phyloP scores from a whole-genome alignment of 2,329 filamentous ascomycete species.

The Chrysoporthe austroafricana region DNA sequence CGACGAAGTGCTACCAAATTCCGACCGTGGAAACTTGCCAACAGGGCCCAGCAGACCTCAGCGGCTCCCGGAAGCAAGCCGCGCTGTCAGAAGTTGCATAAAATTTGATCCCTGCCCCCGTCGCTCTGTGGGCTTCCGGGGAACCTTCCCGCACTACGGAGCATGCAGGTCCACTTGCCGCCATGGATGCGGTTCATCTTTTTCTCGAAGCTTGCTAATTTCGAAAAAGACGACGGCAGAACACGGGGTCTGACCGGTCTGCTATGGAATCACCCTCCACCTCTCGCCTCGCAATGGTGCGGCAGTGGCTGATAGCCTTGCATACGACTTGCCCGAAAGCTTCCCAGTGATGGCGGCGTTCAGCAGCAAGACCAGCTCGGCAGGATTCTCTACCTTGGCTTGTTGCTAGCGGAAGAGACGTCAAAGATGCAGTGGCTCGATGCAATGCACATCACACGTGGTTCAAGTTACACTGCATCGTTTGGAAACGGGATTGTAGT shows the following conservation, averaged over 20 bases:
- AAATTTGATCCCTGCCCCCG: slow-evolving; percentile 14
- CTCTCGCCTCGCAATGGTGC: background rate
- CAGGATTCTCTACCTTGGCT: background rate
- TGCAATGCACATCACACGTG: slow-evolving; percentile 22
- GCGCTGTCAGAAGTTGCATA: slow-evolving; percentile 28
- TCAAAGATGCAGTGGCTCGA: background rate
- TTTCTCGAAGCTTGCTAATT: slow-evolving; percentile 28
- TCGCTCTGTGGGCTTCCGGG: slow-evolving; percentile 21
- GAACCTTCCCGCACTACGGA: slow-evolving; percentile 21
- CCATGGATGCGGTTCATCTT: slow-evolving; percentile 25
- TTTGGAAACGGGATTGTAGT: slow-evolving; percentile 17
- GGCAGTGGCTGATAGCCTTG: background rate
- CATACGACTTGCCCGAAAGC: background rate
- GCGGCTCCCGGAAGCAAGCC: slow-evolving; percentile 20
- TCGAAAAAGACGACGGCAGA: background rate
- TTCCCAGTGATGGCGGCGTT: background rate
- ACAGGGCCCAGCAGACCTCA: slow-evolving; percentile 5
- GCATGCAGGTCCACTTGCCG: slow-evolving; percentile 23
- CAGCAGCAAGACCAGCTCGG: background rate
- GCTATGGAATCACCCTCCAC: background rate
- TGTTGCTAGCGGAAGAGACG: background rate
- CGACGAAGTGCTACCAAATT: background rate
- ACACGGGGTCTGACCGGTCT: background rate
- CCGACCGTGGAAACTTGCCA: background rate
- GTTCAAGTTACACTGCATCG: slow-evolving; percentile 25